Percentiles rank a stretch among this genome's conserved stretches.
Evolutionary conservation across 2,329 filamentous ascomycete genomes (phyloP).

Genomic region (Diaporthe capsici): DNA sequence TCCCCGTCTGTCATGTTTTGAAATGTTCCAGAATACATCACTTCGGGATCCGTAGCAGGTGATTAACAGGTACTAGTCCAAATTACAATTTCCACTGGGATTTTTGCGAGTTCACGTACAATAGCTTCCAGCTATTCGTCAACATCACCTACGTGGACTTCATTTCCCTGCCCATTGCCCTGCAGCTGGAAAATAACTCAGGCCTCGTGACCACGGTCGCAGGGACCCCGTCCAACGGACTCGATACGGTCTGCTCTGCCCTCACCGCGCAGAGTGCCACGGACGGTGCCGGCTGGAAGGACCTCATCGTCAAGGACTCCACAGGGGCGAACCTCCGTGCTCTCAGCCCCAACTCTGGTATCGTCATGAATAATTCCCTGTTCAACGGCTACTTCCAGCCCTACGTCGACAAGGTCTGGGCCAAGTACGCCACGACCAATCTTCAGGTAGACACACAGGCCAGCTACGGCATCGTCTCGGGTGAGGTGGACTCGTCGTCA

Average conservation of each 20-base stretch:
- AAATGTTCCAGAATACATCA: too few species aligned
- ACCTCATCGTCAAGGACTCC: constrained; percentile 60
- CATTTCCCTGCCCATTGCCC: constrained; percentile 74
- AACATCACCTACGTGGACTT: constrained; percentile 86
- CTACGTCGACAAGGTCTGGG: constrained; percentile 68
- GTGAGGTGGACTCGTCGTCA: constrained; percentile 54
- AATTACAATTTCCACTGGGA: constrained; percentile 75
- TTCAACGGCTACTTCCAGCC: constrained; percentile 65
- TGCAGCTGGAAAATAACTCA: constrained; percentile 63
- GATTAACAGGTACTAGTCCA: constrained; percentile 44
- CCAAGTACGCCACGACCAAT: constrained; percentile 58
- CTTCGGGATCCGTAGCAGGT: too few species aligned
- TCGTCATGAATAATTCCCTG: constrained; percentile 58
- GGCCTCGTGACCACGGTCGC: constrained; percentile 61
- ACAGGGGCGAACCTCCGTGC: constrained; percentile 59
- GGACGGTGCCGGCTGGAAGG: constrained; percentile 66
- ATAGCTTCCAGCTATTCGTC: constrained; percentile 71
- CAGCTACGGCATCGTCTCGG: constrained; percentile 63
- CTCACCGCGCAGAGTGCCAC: constrained; percentile 60
- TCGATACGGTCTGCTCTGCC: constrained; percentile 59
- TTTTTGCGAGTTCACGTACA: constrained; percentile 80
- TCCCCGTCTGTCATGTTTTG: too few species aligned
- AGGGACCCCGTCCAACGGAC: constrained; percentile 63
- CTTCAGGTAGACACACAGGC: constrained; percentile 69
- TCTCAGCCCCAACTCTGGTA: constrained; percentile 67